These are phyloP conservation scores for Avena insularis DNA, from an alignment of 176 grass and related monocot genomes.

Conservation along the genomic window DNA sequence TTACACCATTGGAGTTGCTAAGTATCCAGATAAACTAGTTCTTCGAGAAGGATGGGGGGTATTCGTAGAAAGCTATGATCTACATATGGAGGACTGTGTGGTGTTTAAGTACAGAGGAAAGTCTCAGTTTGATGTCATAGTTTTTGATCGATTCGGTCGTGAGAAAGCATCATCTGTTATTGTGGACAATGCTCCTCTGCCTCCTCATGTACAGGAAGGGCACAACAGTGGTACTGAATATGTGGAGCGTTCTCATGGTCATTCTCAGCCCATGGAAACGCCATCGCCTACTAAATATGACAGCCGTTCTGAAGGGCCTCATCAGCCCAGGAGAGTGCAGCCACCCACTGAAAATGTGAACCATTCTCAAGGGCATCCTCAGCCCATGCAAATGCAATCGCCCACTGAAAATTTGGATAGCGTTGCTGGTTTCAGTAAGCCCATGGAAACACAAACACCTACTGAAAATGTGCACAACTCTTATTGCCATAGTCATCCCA, in stretches of 20 bases:
- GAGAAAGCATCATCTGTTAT: conserved; percentile 31
- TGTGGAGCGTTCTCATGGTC: conserved; percentile 6
- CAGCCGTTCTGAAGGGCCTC: neutral
- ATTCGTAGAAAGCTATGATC: conserved; percentile 17
- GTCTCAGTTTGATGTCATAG: conserved; percentile 14
- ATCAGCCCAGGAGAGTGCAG: neutral
- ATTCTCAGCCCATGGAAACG: conserved; percentile 10
- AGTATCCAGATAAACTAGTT: conserved; percentile 34
- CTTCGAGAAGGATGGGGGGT: neutral
- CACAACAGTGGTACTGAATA: conserved; percentile 6
- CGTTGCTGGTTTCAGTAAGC: neutral
- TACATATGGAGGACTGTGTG: conserved; percentile 1
- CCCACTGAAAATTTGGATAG: neutral
- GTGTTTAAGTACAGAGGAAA: conserved; percentile 18
- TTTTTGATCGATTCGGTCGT: neutral
- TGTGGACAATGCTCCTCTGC: neutral
- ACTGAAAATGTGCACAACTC: neutral
- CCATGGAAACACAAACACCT: neutral
- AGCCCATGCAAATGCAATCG: conserved; percentile 16
- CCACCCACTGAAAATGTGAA: neutral
- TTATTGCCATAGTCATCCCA: neutral
- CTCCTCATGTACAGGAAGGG: neutral
- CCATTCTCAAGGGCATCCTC: neutral
- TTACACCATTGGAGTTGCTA: conserved; percentile 12
- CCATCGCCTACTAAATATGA: neutral